Evolutionary conservation across 208 protist species (phyloP), one percentile per base, ranked within the genome.

Genomic region (Leishmania mexicana): DNA sequence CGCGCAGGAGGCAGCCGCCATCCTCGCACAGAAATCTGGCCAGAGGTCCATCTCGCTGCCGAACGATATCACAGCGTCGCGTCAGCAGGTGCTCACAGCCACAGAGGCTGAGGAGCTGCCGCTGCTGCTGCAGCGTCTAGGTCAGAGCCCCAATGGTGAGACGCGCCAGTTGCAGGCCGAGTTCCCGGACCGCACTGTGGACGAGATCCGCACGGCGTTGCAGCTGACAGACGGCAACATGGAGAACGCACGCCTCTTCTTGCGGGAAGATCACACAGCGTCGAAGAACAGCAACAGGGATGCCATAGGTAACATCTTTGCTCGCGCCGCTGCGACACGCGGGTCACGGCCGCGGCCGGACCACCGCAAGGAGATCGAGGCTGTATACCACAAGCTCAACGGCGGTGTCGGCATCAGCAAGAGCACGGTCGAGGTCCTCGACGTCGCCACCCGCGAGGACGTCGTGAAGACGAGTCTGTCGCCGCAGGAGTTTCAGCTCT

Each of bases 161-260:
- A 24, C 24, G 15, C 62, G 58, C 7, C 58, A 80, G 64, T 68
- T 73, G 15, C 76, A 80, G 64, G 8, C 49, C 2, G 88, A 92
- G 76, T 94, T 94, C 78, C 90, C 90, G 28, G 68, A 80, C 24
- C 79, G 62, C 24, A 72, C 60, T 10, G 67, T 76, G 49, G 24
- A 80, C 21, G 85, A 91, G 28, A 79, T 91, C 47, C 80, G 87
- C 51, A 78, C 72, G 17, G 75, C 75, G 17, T 67, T 78, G 75
- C 47, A 78, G 81, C 82, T 93, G 4, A 91, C 90, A 2, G 89
- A 92, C 78, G 80, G 83, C 51, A 84, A 93, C 75, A 15, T 88
- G 49, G 71, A 70, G 0, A 76, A 89, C 51, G 87, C 88, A 0
- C 78, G 85, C 10, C 77, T 78, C 24, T 90, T 83, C 78, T 58